Evolutionary conservation across 2,329 filamentous ascomycete species (phyloP), one percentile per base, ranked within the genome.

Genomic region (Aspergillus viridinutans): DNA sequence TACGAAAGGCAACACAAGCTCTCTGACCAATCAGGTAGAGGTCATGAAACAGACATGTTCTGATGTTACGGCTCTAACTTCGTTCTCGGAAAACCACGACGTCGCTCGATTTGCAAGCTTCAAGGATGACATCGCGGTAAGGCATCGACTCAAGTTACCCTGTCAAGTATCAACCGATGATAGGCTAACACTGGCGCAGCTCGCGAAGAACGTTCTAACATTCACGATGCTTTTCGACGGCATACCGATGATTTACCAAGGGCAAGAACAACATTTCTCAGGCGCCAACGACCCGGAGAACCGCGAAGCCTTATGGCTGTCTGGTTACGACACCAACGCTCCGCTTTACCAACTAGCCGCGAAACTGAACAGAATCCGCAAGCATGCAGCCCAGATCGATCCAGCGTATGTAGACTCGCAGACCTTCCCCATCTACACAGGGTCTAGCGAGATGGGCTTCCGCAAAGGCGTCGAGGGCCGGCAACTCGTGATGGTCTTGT

Each of bases 191-290:
- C 47, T 38, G 53, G 38, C 12, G 5, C 50, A 70, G 52, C 76
- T 86, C 2, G 80, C 84, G 49, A 83, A 84, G 69, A 88, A 88
- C 63, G 78, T 82, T 4, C 75, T 88, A 43, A 78, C 83, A 0
- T 87, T 83, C 64, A 82, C 81, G n/a, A 79, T 88, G 29, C 78
- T 88, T 20, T 66, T 69, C 32, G 71, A 86, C 54, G 85, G 85
- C 21, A 83, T 88, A 42, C 85, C 85, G 1, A 83, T 87, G 55
- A 77, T 88, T 35, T 89, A 88, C 70, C 81, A 86, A 62, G 86
- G 85, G 28, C 83, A 85, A 59, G 86, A 88, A 70, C 85, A 88
- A 64, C 83, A 81, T 58, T 85, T 80, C 67, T 68, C 74, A 1
- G 80, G 80, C 23, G 77, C 76, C 17, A 75, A 69, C 50, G 69